Conservation (phyloP, 345 rosid genomes). For the Limnanthes douglasii region DNA sequence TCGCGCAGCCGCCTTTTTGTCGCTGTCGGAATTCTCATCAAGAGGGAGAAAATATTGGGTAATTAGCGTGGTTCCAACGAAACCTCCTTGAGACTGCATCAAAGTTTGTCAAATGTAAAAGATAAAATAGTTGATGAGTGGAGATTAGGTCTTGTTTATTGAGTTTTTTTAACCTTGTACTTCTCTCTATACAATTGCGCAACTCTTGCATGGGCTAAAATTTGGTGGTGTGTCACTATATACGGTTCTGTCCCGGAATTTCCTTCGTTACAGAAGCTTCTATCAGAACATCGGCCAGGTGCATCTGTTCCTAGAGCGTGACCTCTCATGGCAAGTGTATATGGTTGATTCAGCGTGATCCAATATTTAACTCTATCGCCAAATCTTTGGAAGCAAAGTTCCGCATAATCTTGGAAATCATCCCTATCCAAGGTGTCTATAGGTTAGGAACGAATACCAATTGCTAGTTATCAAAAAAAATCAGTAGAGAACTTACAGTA, state of each 20-base stretch:
- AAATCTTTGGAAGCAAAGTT: constrained; percentile 24
- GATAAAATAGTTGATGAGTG: background rate
- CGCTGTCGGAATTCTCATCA: constrained; percentile 1
- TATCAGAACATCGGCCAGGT: constrained; percentile 15
- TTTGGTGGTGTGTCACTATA: constrained; percentile 19
- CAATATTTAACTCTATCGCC: constrained; percentile 48
- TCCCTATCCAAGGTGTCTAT: constrained; percentile 8
- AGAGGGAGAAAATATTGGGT: constrained; percentile 9
- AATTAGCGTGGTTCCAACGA: constrained; percentile 8
- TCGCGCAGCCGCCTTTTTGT: constrained; percentile 9
- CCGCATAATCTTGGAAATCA: constrained; percentile 23
- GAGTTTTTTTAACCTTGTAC: constrained; percentile 4
- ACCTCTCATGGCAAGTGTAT: constrained; percentile 8
- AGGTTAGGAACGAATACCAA: background rate
- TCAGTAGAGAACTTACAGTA: constrained; percentile 12
- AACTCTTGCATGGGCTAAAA: constrained; percentile 25
- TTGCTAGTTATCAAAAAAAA: background rate
- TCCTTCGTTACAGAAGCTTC: constrained; percentile 17
- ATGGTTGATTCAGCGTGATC: constrained; percentile 46
- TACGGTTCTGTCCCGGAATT: constrained; percentile 31
- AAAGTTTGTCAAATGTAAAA: background rate
- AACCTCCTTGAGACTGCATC: constrained; percentile 8
- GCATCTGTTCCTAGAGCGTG: constrained; percentile 8
- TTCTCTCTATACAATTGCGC: constrained; percentile 11
- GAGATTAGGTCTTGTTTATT: too few species aligned